Conservation (phyloP, 2,329 filamentous ascomycete species). For the Trichophyton verrucosum region DNA sequence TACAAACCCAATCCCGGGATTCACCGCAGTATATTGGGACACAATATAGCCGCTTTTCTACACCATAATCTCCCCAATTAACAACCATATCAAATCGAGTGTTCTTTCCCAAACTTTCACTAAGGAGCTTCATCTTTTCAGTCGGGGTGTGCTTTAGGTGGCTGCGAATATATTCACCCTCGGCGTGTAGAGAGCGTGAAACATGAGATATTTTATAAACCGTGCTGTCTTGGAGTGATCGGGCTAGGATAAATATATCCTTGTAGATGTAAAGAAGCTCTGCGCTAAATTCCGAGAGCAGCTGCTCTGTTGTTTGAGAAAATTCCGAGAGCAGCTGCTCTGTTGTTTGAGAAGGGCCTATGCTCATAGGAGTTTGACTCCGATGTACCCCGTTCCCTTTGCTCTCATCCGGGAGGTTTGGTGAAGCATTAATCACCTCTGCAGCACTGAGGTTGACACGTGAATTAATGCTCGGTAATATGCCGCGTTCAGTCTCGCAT, state of each 20-base stretch:
- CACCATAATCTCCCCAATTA: slow-evolving; percentile 18
- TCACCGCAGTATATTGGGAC: slow-evolving; percentile 18
- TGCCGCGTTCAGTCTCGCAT: background rate
- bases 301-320: slow-evolving; percentile 8
- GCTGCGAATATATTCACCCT: slow-evolving; percentile 19
- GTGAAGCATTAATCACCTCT: background rate
- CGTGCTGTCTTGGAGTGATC: slow-evolving; percentile 15
- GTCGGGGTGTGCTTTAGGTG: slow-evolving; percentile 18
- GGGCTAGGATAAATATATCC: slow-evolving; percentile 20
- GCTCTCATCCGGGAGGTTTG: background rate
- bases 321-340: slow-evolving; percentile 15
- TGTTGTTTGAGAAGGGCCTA: slow-evolving; percentile 4
- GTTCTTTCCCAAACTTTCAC: slow-evolving; percentile 12
- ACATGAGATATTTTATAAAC: slow-evolving; percentile 23
- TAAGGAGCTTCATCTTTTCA: slow-evolving; percentile 13
- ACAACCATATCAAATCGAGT: slow-evolving; percentile 16
- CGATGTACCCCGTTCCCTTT: background rate
- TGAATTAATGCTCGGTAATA: background rate
- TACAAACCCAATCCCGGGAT: slow-evolving; percentile 19
- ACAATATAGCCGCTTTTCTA: slow-evolving; percentile 20
- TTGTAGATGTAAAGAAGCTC: slow-evolving; percentile 18
- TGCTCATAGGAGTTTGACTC: background rate
- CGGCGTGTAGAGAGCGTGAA: slow-evolving; percentile 16
- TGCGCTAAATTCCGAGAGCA: slow-evolving; percentile 16
- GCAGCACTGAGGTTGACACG: background rate